phyloP scores from a whole-genome alignment of 148 eudicot species.

The Camellia sinensis region DNA sequence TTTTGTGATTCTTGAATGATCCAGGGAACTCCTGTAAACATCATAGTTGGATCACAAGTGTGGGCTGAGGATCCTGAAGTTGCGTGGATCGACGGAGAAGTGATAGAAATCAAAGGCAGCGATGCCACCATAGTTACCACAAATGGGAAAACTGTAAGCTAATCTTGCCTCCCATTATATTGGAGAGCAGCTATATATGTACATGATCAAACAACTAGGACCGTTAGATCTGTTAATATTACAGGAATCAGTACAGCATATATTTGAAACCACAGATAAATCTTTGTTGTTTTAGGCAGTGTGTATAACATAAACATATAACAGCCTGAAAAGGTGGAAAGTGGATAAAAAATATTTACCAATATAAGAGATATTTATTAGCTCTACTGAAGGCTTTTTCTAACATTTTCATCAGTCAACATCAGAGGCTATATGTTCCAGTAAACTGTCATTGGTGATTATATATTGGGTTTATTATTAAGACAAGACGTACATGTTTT shows the following conservation, averaged over 20 bases:
- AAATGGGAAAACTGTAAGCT: slow-evolving; percentile 77
- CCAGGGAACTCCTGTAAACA: slow-evolving; percentile 92
- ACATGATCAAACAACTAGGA: neutral
- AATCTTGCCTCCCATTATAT: neutral
- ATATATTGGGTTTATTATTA: neutral
- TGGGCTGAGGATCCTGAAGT: slow-evolving; percentile 90
- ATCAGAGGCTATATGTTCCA: neutral
- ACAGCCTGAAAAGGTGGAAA: neutral
- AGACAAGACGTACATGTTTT: neutral
- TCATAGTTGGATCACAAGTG: slow-evolving; percentile 91
- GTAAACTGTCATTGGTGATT: neutral
- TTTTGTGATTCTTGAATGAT: slow-evolving; percentile 30
- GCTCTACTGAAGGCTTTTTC: neutral
- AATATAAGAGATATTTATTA: neutral
- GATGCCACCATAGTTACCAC: slow-evolving; percentile 62
- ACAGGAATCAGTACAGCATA: neutral
- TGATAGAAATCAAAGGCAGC: slow-evolving; percentile 67
- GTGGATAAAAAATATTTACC: neutral
- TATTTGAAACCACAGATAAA: neutral
- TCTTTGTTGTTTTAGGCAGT: no score
- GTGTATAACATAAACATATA: no score
- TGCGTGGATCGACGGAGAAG: slow-evolving; percentile 99
- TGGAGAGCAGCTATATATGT: neutral
- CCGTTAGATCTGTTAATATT: neutral
- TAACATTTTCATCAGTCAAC: neutral